Base-by-base conservation (phyloP, 2,329 filamentous ascomycete species). In the Zopfia rhizophila region DNA sequence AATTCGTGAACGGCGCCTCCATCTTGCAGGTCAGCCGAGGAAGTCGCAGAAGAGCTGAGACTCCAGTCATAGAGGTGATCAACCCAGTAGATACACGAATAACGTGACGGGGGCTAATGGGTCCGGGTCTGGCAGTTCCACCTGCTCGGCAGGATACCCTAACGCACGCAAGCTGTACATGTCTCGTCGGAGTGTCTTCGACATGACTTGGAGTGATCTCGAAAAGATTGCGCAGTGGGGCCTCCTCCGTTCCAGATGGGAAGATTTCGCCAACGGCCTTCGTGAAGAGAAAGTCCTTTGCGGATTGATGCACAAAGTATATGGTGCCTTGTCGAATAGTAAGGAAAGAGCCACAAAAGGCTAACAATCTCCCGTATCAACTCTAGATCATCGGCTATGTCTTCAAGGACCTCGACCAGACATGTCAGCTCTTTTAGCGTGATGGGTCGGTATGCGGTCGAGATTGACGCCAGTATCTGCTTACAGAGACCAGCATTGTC, bases 231-330 rank as follows among this genome's bases (percentile, higher is more conserved):
- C n/a, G n/a, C n/a, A n/a, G n/a, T n/a, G n/a, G n/a, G n/a, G n/a
- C n/a, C n/a, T n/a, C n/a, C n/a, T n/a, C n/a, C n/a, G n/a, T n/a
- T n/a, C n/a, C n/a, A n/a, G n/a, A n/a, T n/a, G n/a, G n/a, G n/a
- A n/a, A n/a, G n/a, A n/a, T 52, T 7, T 48, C 23, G 7, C 42
- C 10, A 3, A 37, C 39, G 29, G 48, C 54, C 6, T 57, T 38
- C 11, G 55, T 21, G 6, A 45, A 16, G 1, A 78, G 39, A 48
- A 61, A 75, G n/a, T 78, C 75, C 48, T 75, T 75, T 0, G 73
- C 76, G 2, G 75, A 77, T 40, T 74, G 69, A 42, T 78, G 73
- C 1, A 78, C 61, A 41, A 75, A 69, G 31, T 60, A 69, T 5
- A 78, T 31, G 1, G 21, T 48, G 1, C 27, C 45, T 0, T 72